phyloP scores from a whole-genome alignment of 768 basidiomycete genomes.

The Xerocomellus amylosporus region DNA sequence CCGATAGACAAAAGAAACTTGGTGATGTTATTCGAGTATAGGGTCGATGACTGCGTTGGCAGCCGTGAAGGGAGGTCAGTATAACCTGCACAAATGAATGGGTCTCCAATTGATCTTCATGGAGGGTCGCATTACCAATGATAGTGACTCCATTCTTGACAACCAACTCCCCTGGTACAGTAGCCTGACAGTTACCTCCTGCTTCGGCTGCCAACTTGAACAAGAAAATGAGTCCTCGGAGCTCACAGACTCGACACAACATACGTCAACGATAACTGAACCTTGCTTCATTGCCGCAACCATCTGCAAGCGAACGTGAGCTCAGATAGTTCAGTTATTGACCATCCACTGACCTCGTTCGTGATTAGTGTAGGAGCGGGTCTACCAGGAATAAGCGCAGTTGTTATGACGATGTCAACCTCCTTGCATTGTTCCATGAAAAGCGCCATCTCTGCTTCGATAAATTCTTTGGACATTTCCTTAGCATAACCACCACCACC shows the following conservation, averaged over 20 bases:
- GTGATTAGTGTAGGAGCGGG: conserved; percentile 85
- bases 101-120: conserved; percentile 2
- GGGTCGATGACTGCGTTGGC: conserved; percentile 84
- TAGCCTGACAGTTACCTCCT: conserved; percentile 87
- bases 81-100: conserved; percentile 49
- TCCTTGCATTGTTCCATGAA: conserved; percentile 88
- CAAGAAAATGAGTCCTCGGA: conserved; percentile 13
- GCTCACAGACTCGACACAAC: conserved; percentile 5
- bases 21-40: conserved; percentile 90
- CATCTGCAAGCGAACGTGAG: conserved; percentile 45
- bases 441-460: conserved; percentile 83
- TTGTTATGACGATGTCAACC: conserved; percentile 87
- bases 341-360: conserved; percentile 43
- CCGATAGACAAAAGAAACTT: conserved; percentile 85
- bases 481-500: conserved; percentile 87
- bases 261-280: conserved; percentile 76
- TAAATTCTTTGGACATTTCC: conserved; percentile 87
- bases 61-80: conserved; percentile 85
- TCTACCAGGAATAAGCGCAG: conserved; percentile 82
- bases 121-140: conserved; percentile 49
- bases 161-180: conserved; percentile 69
- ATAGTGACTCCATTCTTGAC: conserved; percentile 77
- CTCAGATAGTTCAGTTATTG: not conserved
- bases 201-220: conserved; percentile 66
- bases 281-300: conserved; percentile 90